Evolutionary conservation across 2,329 filamentous ascomycete genomes (phyloP).

Genomic region (Cryphonectria naterciae): DNA sequence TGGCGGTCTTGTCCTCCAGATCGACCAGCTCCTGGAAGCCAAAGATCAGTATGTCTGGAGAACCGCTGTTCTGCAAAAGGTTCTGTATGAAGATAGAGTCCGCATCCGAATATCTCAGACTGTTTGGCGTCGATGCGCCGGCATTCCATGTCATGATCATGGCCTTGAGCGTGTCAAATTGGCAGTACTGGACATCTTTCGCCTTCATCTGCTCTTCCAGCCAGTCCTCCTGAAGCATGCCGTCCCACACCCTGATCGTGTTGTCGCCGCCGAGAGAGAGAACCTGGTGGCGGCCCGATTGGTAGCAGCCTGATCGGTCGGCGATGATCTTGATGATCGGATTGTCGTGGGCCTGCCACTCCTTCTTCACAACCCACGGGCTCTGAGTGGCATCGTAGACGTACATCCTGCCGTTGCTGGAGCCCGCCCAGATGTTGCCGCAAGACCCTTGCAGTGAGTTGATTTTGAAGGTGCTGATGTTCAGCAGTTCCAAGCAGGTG

Average conservation of each 20-base stretch:
- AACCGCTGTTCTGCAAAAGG: constrained; percentile 73
- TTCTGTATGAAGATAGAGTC: constrained; percentile 82
- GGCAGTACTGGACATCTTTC: constrained; percentile 80
- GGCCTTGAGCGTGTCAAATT: constrained; percentile 79
- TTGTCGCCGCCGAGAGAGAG: constrained; percentile 88
- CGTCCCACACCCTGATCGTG: constrained; percentile 85
- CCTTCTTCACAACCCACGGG: constrained; percentile 92
- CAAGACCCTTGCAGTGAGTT: constrained; percentile 83
- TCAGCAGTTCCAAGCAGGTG: constrained; percentile 77
- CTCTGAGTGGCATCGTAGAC: constrained; percentile 82
- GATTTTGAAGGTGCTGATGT: constrained; percentile 93
- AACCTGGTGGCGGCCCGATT: constrained; percentile 80
- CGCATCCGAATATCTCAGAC: constrained; percentile 69
- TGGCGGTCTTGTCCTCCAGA: constrained; percentile 94
- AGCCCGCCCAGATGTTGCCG: constrained; percentile 86
- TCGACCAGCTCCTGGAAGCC: constrained; percentile 99
- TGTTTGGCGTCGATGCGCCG: constrained; percentile 89
- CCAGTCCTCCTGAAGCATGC: constrained; percentile 90
- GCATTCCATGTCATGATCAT: constrained; percentile 95
- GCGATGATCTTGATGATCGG: constrained; percentile 78
- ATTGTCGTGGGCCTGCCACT: constrained; percentile 89
- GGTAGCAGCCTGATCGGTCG: constrained; percentile 84
- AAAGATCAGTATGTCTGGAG: constrained; percentile 90
- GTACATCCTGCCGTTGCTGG: constrained; percentile 91
- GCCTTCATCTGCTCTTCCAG: constrained; percentile 88